Conservation (phyloP, 768 basidiomycete genomes). For the Trametes gibbosa region DNA sequence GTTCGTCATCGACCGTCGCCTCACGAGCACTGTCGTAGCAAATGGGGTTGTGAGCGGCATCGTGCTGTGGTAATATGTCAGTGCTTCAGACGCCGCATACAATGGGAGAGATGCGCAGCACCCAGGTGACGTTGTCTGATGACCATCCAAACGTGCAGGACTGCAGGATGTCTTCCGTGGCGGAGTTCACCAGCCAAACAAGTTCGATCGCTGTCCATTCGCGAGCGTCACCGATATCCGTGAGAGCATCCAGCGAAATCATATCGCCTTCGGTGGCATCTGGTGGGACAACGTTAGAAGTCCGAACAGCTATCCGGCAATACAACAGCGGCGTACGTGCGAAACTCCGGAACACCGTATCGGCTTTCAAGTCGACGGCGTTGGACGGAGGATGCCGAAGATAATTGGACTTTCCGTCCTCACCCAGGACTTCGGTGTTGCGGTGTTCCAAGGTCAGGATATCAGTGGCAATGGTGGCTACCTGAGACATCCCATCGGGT, state of each 20-base stretch:
- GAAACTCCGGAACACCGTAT: conserved; percentile 51
- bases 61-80: neutral
- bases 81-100: neutral
- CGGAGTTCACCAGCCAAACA: conserved; percentile 36
- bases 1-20: neutral
- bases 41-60: neutral
- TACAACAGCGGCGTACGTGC: conserved; percentile 36
- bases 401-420: conserved; percentile 37
- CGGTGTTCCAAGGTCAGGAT: conserved; percentile 43
- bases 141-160: conserved; percentile 22
- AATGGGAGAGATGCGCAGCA: conserved; percentile 1
- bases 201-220: conserved; percentile 28
- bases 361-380: conserved; percentile 53
- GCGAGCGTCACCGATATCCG: conserved; percentile 22
- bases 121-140: conserved; percentile 24
- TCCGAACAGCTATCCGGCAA: neutral
- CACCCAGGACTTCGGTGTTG: conserved; percentile 35
- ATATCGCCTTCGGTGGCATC: conserved; percentile 36
- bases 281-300: conserved; percentile 7
- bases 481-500: conserved; percentile 30
- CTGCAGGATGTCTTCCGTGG: conserved; percentile 27
- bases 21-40: conserved; percentile 14
- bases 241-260: conserved; percentile 38
- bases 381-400: conserved; percentile 44
- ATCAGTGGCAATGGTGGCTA: conserved; percentile 31